Evolutionary conservation across 2,329 filamentous ascomycete species (phyloP).

Genomic region (Talaromyces rugulosus): DNA sequence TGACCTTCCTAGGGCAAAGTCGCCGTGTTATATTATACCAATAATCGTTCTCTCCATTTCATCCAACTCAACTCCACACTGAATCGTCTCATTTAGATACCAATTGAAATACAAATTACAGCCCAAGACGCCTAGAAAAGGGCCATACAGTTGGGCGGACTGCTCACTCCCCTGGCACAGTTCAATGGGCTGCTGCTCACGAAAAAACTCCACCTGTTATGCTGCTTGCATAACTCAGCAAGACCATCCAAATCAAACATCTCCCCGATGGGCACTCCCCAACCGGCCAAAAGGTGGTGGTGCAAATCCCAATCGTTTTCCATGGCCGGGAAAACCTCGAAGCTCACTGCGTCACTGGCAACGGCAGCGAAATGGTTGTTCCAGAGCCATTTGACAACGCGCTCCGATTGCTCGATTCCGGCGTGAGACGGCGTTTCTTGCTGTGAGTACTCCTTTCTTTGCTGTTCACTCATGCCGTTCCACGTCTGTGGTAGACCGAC

Average conservation of each 20-base stretch:
- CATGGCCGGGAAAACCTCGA: slow-evolving; percentile 48
- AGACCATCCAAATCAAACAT: slow-evolving; percentile 38
- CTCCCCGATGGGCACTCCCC: slow-evolving; percentile 37
- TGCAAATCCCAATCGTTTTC: slow-evolving; percentile 32
- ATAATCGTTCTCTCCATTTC: neutral
- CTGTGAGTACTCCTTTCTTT: slow-evolving; percentile 27
- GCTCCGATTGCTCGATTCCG: slow-evolving; percentile 36
- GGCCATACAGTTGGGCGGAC: slow-evolving; percentile 41
- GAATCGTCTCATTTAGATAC: neutral
- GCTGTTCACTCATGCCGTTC: slow-evolving; percentile 24
- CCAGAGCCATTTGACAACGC: slow-evolving; percentile 55
- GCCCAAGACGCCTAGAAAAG: slow-evolving; percentile 28
- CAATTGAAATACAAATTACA: neutral
- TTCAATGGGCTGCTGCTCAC: slow-evolving; percentile 38
- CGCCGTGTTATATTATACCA: neutral
- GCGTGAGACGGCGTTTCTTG: slow-evolving; percentile 30
- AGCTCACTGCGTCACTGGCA: slow-evolving; percentile 56
- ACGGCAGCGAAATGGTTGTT: slow-evolving; percentile 56
- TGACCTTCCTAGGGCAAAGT: neutral
- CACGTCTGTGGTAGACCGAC: slow-evolving; percentile 33
- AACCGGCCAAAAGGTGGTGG: slow-evolving; percentile 33
- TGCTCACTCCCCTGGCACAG: slow-evolving; percentile 35
- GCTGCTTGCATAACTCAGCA: slow-evolving; percentile 27
- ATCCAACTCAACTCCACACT: neutral
- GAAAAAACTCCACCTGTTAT: slow-evolving; percentile 36